These are phyloP conservation scores for Pythium volutum DNA, from an alignment of 352 stramenopile genomes.

Conservation along the genomic window DNA sequence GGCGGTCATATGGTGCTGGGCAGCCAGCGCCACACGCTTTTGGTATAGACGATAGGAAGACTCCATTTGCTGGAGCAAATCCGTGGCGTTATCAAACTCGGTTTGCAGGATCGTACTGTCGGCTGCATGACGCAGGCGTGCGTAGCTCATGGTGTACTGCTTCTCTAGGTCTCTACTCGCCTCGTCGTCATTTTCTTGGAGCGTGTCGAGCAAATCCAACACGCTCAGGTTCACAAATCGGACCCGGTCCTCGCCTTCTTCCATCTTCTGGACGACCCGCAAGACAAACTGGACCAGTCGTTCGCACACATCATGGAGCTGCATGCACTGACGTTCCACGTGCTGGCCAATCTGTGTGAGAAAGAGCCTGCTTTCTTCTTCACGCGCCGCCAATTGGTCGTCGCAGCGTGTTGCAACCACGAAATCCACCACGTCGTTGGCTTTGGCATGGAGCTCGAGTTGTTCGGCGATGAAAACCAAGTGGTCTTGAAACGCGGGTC, in stretches of 20 bases:
- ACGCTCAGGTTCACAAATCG: conserved; percentile 64
- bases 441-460: conserved; percentile 52
- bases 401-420: conserved; percentile 56
- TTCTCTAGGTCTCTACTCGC: conserved; percentile 40
- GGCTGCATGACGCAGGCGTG: conserved; percentile 68
- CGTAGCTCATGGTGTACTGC: conserved; percentile 41
- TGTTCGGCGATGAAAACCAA: conserved; percentile 48
- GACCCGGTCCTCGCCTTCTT: conserved; percentile 52
- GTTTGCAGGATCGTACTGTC: conserved; percentile 52
- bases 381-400: conserved; percentile 34
- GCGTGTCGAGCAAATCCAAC: conserved; percentile 68
- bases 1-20: conserved; percentile 49
- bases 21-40: conserved; percentile 36
- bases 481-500: conserved; percentile 40
- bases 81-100: conserved; percentile 50
- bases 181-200: conserved; percentile 75
- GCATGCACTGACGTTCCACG: conserved; percentile 54
- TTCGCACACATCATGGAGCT: conserved; percentile 54
- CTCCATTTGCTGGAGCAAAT: conserved; percentile 70
- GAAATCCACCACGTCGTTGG: conserved; percentile 72
- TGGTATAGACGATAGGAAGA: conserved; percentile 76
- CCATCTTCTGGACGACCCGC: conserved; percentile 44
- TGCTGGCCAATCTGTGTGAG: conserved; percentile 52
- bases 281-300: conserved; percentile 67
- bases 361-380: conserved; percentile 51